Evolutionary conservation across 2,329 filamentous ascomycete species (phyloP).

Genomic region (Xylogone sp.): DNA sequence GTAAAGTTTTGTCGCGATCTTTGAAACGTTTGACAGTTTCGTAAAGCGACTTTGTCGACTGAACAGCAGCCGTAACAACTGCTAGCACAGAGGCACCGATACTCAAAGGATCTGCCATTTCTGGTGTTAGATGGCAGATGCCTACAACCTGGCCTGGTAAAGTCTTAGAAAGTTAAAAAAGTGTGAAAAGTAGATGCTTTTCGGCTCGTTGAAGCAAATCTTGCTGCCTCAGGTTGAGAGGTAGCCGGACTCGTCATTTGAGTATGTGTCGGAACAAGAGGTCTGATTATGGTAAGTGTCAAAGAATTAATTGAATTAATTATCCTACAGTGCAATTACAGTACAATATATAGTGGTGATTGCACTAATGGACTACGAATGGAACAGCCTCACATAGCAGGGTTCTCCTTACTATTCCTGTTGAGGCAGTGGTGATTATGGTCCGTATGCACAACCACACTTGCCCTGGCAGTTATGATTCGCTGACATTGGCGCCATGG

Average conservation of each 20-base stretch:
- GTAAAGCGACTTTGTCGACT: constrained; percentile 30
- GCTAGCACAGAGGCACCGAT: constrained; percentile 29
- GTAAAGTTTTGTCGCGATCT: constrained; percentile 31
- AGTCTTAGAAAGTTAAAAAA: neutral
- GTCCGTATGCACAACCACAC: too few species aligned
- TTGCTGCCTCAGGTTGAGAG: too few species aligned
- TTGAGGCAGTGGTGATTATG: too few species aligned
- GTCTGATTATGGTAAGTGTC: too few species aligned
- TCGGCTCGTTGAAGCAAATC: neutral
- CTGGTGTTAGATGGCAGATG: neutral
- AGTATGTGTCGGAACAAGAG: too few species aligned
- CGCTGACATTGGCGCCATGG: neutral
- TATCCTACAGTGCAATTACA: too few species aligned
- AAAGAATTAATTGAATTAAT: too few species aligned
- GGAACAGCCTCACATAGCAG: too few species aligned
- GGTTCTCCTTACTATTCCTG: too few species aligned
- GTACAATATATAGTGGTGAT: too few species aligned
- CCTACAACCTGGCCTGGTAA: neutral
- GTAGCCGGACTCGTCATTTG: too few species aligned
- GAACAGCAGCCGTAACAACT: constrained; percentile 29
- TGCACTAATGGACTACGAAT: too few species aligned
- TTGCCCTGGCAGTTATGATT: neutral
- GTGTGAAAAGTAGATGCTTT: neutral
- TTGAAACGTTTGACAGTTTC: constrained; percentile 31
- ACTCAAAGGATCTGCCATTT: constrained; percentile 29